Base-by-base conservation (phyloP, 441 rosid genomes). In the Bruguiera hainesii region DNA sequence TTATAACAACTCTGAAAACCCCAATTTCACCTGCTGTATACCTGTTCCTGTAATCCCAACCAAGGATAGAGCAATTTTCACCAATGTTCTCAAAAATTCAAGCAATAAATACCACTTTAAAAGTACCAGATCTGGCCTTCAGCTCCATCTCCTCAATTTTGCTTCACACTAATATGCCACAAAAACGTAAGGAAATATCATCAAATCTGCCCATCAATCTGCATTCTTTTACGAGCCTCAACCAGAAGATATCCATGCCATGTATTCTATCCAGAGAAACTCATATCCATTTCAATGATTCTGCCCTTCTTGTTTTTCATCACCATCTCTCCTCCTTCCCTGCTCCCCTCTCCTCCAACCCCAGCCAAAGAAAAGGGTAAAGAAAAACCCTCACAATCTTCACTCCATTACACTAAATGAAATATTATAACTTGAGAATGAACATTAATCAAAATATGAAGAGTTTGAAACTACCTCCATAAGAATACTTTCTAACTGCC, bases 401-500 rank as follows among this genome's bases (percentile, higher is more conserved):
- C 13, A 42, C 48, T 13, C 48, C 18, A 42, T 13, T 42, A 42
- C 13, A 42, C 18, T 42, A 42, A 42, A 42, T 42, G 16, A 42
- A 42, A 13, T 42, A 60, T 51, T 1, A 3, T 3, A 7, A 58
- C 1, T 20, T 16, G 65, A 21, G 18, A n/a, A 69, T 8, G 10
- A 59, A 63, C 31, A 49, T 63, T 21, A 61, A 55, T 5, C 46
- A 37, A 62, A 60, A 50, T 6, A 5, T 11, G 5, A 64, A 53
- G 4, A 59, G 60, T 30, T 42, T 31, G n/a, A 56, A 68, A 18
- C 25, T 73, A 86, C 90, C 90, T 86, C 88, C 26, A 61, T 56
- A 13, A 86, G 67, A 70, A 77, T 57, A 67, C 69, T 78, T 71
- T 78, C 82, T 2, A 82, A 75, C 65, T 86, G 83, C 75, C 76